Conservation (phyloP, 176 grass and related monocot genomes). For the Juncus effusus region DNA sequence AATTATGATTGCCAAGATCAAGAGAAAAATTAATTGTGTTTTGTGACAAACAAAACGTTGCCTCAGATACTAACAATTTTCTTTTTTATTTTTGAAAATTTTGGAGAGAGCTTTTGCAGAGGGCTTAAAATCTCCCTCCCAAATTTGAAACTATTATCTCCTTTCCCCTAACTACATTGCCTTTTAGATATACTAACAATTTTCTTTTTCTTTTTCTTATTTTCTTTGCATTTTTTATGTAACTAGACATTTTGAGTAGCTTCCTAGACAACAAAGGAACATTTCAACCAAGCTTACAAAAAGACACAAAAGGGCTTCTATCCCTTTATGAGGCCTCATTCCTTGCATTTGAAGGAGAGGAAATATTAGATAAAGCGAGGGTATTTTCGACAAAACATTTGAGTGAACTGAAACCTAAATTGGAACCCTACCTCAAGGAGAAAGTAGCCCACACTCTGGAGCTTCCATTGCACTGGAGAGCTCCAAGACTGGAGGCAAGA, state of each 20-base stretch:
- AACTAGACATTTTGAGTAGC: constrained; percentile 22
- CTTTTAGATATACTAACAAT: neutral
- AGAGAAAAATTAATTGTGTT: constrained; percentile 25
- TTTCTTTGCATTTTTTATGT: neutral
- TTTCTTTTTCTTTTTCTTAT: neutral
- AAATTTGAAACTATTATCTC: neutral
- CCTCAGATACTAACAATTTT: neutral
- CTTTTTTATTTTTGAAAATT: neutral
- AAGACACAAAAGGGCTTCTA: constrained; percentile 15
- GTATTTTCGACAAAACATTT: constrained; percentile 15
- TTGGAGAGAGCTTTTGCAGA: neutral
- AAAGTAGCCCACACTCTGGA: constrained; percentile 22
- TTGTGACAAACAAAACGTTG: constrained; percentile 1
- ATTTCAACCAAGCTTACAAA: constrained; percentile 2
- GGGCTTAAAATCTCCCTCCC: neutral
- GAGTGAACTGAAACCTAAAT: neutral
- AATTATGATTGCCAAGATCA: neutral
- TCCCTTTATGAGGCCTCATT: constrained; percentile 41
- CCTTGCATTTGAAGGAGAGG: constrained; percentile 27
- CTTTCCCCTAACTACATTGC: neutral
- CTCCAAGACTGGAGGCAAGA: constrained; percentile 29
- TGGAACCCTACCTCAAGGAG: neutral
- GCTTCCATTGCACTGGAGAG: constrained; percentile 39
- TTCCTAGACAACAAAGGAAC: constrained; percentile 12
- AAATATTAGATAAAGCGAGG: constrained; percentile 25